Evolutionary conservation across 805 yeast genomes (phyloP).

Genomic region (Yamadazyma tumulicola): DNA sequence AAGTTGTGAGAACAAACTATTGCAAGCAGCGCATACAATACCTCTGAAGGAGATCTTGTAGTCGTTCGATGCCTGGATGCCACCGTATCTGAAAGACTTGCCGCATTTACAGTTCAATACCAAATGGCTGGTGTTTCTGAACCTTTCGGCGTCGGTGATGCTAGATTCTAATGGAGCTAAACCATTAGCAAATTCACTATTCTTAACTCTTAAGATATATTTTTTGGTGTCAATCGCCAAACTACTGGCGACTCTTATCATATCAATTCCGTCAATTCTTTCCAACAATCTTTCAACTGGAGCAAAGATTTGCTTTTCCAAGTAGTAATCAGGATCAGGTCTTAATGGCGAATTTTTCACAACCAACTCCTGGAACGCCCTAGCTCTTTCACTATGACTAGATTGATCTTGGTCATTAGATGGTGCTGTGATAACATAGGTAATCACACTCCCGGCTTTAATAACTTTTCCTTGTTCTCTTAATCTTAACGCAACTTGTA

Average conservation of each 20-base stretch:
- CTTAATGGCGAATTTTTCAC: constrained; percentile 44
- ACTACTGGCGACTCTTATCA: constrained; percentile 68
- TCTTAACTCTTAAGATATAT: constrained; percentile 46
- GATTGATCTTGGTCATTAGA: constrained; percentile 32
- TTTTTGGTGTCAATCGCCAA: constrained; percentile 74
- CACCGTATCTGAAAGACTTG: constrained; percentile 62
- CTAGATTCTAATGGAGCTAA: constrained; percentile 77
- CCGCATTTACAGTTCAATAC: constrained; percentile 63
- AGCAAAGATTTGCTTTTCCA: constrained; percentile 84
- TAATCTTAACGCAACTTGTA: constrained; percentile 83
- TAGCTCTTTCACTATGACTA: constrained; percentile 73
- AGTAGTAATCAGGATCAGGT: constrained; percentile 76
- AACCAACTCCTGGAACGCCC: constrained; percentile 72
- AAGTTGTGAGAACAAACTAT: constrained; percentile 45
- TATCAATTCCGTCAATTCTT: constrained; percentile 82
- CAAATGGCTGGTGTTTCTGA: constrained; percentile 58
- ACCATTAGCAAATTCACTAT: constrained; percentile 31
- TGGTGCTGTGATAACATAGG: constrained; percentile 67
- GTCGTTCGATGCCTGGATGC: constrained; percentile 61
- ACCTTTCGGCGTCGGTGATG: constrained; percentile 77
- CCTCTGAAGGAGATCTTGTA: constrained; percentile 68
- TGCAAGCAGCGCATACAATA: constrained; percentile 63
- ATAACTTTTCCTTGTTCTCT: constrained; percentile 81
- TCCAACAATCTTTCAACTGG: constrained; percentile 87
- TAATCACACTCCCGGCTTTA: constrained; percentile 85